A percentile compares a stretch with the other conserved stretches of the same genome.
These are phyloP conservation scores for Pseudogymnoascus sp. DNA, from an alignment of 2,329 filamentous ascomycete genomes.

Conservation along the genomic window DNA sequence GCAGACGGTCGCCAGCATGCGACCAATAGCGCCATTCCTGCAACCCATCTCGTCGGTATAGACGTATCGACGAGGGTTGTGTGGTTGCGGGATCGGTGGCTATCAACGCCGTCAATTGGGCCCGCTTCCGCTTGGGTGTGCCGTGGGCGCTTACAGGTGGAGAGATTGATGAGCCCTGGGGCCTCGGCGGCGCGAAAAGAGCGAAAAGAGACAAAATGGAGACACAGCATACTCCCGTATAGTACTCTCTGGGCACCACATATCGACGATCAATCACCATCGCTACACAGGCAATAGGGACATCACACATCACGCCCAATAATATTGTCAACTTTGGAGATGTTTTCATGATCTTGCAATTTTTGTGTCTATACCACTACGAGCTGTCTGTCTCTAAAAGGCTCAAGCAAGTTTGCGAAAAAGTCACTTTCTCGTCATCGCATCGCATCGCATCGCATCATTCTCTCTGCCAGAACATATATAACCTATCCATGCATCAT, in stretches of 20 bases:
- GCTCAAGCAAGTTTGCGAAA: not conserved
- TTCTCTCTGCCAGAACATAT: constrained; percentile 1
- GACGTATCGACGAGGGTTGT: not conserved
- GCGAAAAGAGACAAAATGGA: constrained; percentile 4
- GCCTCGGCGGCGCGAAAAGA: constrained; percentile 4
- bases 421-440: constrained; percentile 4
- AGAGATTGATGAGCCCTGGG: not conserved
- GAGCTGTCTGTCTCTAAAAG: constrained; percentile 3
- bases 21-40: constrained; percentile 8
- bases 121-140: not conserved
- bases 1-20: not conserved
- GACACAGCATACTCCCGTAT: not conserved
- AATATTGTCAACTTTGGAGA: not conserved
- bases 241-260: not conserved
- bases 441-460: constrained; percentile 2
- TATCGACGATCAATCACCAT: not conserved
- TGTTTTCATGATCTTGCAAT: constrained; percentile 5
- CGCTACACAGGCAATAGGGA: not conserved
- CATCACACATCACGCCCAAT: not conserved
- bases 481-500: constrained; percentile 10
- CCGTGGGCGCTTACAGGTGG: constrained; percentile 8
- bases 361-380: constrained; percentile 4
- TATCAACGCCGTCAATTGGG: not conserved
- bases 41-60: not conserved
- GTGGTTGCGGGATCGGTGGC: not conserved